phyloP scores from a whole-genome alignment of 2,329 filamentous ascomycete species.

The Calonectria pteridis region DNA sequence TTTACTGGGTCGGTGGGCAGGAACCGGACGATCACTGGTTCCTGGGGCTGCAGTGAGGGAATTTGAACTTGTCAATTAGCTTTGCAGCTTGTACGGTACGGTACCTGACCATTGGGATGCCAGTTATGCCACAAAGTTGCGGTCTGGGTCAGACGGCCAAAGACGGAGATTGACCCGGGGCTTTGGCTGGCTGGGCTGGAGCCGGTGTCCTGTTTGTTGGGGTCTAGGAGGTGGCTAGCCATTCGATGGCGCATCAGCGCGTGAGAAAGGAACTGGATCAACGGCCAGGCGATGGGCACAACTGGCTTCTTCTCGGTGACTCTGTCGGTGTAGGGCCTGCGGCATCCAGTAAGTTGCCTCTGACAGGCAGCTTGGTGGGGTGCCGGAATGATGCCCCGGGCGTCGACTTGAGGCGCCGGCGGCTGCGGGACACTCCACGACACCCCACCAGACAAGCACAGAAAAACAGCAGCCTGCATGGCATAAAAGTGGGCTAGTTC shows the following conservation, averaged over 20 bases:
- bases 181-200: not conserved
- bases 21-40: not conserved
- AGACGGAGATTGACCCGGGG: not conserved
- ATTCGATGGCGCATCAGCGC: not conserved
- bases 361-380: not conserved
- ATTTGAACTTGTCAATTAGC: slow-evolving; percentile 9
- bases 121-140: not conserved
- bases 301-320: slow-evolving; percentile 10
- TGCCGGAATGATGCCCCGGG: not conserved
- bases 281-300: not conserved
- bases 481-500: slow-evolving; percentile 1
- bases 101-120: not conserved
- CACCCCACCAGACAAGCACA: slow-evolving; percentile 18
- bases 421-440: slow-evolving; percentile 1
- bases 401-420: not conserved
- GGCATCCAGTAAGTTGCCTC: not conserved
- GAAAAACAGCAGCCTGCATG: slow-evolving; percentile 10
- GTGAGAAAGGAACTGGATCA: not conserved
- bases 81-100: not conserved
- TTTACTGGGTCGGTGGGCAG: not conserved
- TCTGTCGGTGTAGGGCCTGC: slow-evolving; percentile 23
- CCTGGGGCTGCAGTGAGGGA: not conserved
- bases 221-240: not conserved
- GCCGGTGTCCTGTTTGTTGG: not conserved
- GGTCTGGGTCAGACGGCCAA: not conserved